Percentiles rank a stretch among this genome's conserved stretches.
Conservation (phyloP, 176 grass and related monocot species). For the Triticum timopheevii region DNA sequence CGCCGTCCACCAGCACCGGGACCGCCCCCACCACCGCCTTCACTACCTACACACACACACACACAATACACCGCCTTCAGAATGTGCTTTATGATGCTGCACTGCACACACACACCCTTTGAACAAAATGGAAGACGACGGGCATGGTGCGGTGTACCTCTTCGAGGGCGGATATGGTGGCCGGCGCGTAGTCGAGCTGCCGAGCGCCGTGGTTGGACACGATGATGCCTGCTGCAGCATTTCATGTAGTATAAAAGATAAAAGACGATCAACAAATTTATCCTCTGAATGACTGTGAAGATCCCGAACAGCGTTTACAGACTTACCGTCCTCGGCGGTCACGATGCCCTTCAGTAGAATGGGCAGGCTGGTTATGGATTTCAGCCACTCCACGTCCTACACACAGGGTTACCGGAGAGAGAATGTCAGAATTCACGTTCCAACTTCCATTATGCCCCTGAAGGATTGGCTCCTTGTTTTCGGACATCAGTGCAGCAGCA, state of each 20-base stretch:
- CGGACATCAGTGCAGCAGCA: neutral
- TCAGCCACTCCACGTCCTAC: slow-evolving; percentile 80
- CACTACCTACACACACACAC: slow-evolving; percentile 48
- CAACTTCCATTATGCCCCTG: neutral
- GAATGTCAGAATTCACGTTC: neutral
- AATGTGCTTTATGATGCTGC: neutral
- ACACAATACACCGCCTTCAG: neutral
- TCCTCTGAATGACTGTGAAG: neutral
- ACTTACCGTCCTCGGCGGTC: slow-evolving; percentile 77
- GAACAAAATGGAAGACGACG: neutral
- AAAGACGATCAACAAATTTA: neutral
- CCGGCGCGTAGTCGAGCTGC: slow-evolving; percentile 76
- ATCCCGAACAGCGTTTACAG: neutral
- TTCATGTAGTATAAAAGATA: neutral
- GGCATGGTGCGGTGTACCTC: slow-evolving; percentile 35
- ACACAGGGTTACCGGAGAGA: neutral
- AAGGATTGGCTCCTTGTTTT: neutral
- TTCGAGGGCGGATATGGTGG: slow-evolving; percentile 77
- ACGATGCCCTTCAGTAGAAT: slow-evolving; percentile 80
- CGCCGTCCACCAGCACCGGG: slow-evolving; percentile 82
- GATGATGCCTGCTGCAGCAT: slow-evolving; percentile 51
- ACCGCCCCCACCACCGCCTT: slow-evolving; percentile 64
- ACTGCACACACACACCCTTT: too few relatives aligned
- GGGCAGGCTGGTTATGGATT: slow-evolving; percentile 74
- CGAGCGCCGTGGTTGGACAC: slow-evolving; percentile 88